A percentile compares a stretch with the other conserved stretches of the same genome.
Evolutionary conservation across 805 yeast species (phyloP).

Genomic region (Yarrowia sp.): DNA sequence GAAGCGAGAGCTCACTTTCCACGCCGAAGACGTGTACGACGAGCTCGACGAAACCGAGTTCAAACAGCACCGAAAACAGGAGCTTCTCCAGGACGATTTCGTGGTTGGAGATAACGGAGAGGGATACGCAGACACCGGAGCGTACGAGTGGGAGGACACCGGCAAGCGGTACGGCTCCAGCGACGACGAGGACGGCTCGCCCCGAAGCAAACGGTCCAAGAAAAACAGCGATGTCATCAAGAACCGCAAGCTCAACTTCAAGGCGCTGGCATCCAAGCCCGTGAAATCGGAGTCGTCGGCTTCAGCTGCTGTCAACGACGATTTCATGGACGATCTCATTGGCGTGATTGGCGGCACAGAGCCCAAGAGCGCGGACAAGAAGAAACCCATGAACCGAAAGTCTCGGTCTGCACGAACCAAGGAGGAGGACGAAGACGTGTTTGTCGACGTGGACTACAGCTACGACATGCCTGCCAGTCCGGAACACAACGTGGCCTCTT

Average conservation of each 20-base stretch:
- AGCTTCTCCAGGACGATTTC: constrained; percentile 86
- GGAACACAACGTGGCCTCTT: constrained; percentile 11
- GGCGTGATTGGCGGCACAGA: constrained; percentile 50
- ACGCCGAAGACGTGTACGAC: constrained; percentile 75
- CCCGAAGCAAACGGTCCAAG: constrained; percentile 46
- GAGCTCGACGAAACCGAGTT: constrained; percentile 84
- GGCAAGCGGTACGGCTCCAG: constrained; percentile 50
- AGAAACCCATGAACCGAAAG: constrained; percentile 20
- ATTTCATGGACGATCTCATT: constrained; percentile 72
- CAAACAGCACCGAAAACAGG: constrained; percentile 76
- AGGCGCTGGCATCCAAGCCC: constrained; percentile 45
- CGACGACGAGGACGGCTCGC: constrained; percentile 47
- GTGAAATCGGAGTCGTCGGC: constrained; percentile 42
- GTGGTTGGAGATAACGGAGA: constrained; percentile 93
- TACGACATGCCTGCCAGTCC: constrained; percentile 63
- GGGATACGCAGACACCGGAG: constrained; percentile 94
- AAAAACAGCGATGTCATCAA: constrained; percentile 40
- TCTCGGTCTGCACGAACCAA: constrained; percentile 11
- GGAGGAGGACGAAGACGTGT: constrained; percentile 21
- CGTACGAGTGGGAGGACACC: constrained; percentile 81
- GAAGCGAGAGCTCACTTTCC: constrained; percentile 54
- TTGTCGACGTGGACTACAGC: constrained; percentile 58
- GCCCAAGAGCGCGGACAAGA: background rate
- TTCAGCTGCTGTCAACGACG: constrained; percentile 52
- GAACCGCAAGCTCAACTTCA: constrained; percentile 47